Evolutionary conservation across 306 rosid species (phyloP).

Genomic region (Rubus idaeus): DNA sequence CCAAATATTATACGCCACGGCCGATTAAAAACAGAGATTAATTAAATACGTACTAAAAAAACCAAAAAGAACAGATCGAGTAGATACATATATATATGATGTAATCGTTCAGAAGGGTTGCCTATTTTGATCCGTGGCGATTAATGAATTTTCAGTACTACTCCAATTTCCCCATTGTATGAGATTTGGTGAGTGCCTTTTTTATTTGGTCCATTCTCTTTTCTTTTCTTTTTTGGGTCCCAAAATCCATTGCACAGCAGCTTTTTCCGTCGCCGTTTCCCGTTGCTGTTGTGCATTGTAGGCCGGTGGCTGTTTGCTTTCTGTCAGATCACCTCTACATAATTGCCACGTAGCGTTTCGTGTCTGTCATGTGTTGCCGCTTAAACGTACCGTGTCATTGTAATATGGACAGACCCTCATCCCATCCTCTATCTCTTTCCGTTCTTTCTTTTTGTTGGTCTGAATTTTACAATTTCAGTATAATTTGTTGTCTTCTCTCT

Average conservation of each 20-base stretch:
- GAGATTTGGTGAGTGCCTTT: constrained; percentile 24
- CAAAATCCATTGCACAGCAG: not conserved
- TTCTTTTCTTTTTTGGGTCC: not conserved
- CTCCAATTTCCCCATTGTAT: constrained; percentile 18
- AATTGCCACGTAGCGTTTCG: constrained; percentile 13
- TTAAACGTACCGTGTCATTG: not conserved
- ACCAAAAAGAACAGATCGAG: no score
- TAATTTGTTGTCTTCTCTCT: not conserved
- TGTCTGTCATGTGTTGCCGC: not conserved
- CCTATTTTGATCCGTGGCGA: constrained; percentile 33
- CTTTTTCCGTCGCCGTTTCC: not conserved
- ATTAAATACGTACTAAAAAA: constrained; percentile 5
- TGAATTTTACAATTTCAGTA: not conserved
- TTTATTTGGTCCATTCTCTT: no score
- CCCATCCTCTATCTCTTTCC: constrained; percentile 9
- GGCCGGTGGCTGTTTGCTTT: not conserved
- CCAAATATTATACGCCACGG: constrained; percentile 4
- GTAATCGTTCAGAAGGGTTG: constrained; percentile 38
- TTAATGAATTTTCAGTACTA: constrained; percentile 32
- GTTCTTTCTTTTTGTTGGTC: not conserved
- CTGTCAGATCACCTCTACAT: not conserved
- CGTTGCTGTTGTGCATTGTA: not conserved
- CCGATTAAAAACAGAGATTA: not conserved
- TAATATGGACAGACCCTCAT: not conserved
- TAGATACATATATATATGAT: constrained; percentile 13